Base-by-base conservation (phyloP, 805 yeast genomes). In the Hanseniaspora clermontiae region DNA sequence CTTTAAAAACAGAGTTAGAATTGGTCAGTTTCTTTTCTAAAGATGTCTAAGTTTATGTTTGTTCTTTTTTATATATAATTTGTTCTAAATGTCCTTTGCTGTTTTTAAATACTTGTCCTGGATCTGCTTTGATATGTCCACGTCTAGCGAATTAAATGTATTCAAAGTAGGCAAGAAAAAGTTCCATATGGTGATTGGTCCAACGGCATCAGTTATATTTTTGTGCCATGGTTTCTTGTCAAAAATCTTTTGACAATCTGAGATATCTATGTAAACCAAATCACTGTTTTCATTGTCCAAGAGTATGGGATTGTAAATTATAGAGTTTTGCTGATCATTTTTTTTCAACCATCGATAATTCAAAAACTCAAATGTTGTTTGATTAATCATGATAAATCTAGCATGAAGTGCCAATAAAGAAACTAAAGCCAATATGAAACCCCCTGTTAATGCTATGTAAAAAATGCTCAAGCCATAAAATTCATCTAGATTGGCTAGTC, bases 1-100 rank as follows among this genome's bases (percentile, higher is more conserved):
- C 97, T 0, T 73, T 84, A 57, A 68, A 73, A 39, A 80, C 86
- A 34, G 90, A 86, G 66, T 78, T 79, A 58, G 88, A 83, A 60
- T 74, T 89, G 59, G 79, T 85, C 19, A 74, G 78, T 1, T 77
- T 76, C 58, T 86, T 84, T 64, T 74, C 82, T 14, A 38, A 38
- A 15, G 57, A 61, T 17, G 62, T 62, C 58, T 27, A 58, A 59
- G n/a, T 34, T 55, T 6, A 10, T 31, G 8, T 10, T 43, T n/a
- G n/a, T n/a, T n/a, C n/a, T n/a, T n/a, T 14, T 31, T 15, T 29
- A 39, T 32, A 49, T 24, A 24, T 24, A 24, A 34, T n/a, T 31
- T 47, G 20, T 37, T 38, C 31, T 46, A 19, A 6, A 39, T 40
- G 5, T 20, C n/a, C 2, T 38, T 36, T 5, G 47, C 5, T 24